Evolutionary conservation across 495 filamentous ascomycete species (phyloP).

Genomic region (Pseudoneurospora amorphoporcata): DNA sequence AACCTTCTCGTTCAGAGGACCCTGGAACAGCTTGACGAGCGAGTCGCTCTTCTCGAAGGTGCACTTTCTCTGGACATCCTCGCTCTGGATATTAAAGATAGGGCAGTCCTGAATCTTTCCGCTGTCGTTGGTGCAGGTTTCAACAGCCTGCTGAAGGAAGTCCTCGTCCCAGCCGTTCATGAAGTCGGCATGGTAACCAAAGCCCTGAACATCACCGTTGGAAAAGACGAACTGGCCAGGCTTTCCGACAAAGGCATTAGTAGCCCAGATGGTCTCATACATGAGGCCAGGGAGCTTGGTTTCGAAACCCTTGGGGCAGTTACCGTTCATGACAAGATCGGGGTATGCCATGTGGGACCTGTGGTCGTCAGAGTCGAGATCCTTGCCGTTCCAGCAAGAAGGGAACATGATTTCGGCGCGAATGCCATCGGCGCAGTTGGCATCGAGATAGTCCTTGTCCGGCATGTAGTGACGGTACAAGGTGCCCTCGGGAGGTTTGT

Average conservation of each 20-base stretch:
- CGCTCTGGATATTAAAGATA: constrained; percentile 36
- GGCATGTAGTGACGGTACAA: constrained; percentile 75
- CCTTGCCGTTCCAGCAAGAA: constrained; percentile 78
- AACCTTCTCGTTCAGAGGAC: constrained; percentile 25
- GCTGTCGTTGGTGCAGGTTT: constrained; percentile 44
- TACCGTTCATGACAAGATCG: constrained; percentile 58
- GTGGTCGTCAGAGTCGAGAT: constrained; percentile 51
- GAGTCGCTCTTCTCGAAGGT: constrained; percentile 12
- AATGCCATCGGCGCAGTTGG: constrained; percentile 64
- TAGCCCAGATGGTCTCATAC: constrained; percentile 83
- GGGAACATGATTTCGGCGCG: constrained; percentile 84
- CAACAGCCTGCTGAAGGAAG: constrained; percentile 48
- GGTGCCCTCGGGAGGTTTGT: constrained; percentile 48
- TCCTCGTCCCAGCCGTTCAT: constrained; percentile 66
- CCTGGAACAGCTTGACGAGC: constrained; percentile 7
- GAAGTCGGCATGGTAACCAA: constrained; percentile 79
- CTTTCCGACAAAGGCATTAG: constrained; percentile 53
- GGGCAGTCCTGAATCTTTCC: constrained; percentile 47
- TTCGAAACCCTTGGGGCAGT: constrained; percentile 65
- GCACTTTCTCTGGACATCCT: constrained; percentile 26
- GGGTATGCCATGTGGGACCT: constrained; percentile 72
- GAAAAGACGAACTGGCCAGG: constrained; percentile 69
- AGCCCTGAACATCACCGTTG: constrained; percentile 75
- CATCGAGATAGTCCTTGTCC: constrained; percentile 65
- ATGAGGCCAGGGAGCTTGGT: constrained; percentile 63